These are phyloP conservation scores for Solidago caesia DNA, from an alignment of 129 eudicot genomes.

Conservation along the genomic window DNA sequence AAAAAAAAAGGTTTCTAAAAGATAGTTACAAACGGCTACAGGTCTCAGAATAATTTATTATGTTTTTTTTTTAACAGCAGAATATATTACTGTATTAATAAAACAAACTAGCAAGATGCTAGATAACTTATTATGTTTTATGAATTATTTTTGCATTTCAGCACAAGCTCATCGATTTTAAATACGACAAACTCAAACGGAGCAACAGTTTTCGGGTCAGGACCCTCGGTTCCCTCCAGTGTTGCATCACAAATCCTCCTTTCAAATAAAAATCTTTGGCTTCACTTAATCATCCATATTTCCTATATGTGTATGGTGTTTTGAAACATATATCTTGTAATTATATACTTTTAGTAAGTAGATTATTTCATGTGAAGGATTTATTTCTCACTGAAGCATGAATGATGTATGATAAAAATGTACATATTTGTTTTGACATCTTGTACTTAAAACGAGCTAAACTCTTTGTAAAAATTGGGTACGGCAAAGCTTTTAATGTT, in stretches of 20 bases:
- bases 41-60: too few relatives aligned
- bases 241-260: conserved; percentile 25
- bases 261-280: neutral
- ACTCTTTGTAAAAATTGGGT: too few relatives aligned
- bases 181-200: conserved; percentile 78
- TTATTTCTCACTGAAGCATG: neutral
- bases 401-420: neutral
- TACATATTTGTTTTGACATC: too few relatives aligned
- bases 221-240: conserved; percentile 57
- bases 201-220: conserved; percentile 80
- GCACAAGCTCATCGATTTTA: conserved; percentile 80
- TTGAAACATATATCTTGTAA: neutral
- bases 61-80: too few relatives aligned
- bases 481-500: too few relatives aligned
- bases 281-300: conserved; percentile 10
- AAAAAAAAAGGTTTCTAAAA: too few relatives aligned
- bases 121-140: too few relatives aligned
- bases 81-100: too few relatives aligned
- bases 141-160: conserved; percentile 34
- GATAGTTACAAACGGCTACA: too few relatives aligned
- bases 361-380: neutral
- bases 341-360: neutral
- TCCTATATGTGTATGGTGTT: conserved; percentile 15
- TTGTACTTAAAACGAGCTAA: too few relatives aligned
- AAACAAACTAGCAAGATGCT: too few relatives aligned